Evolutionary conservation across 139 green algal species (phyloP), one percentile per base, ranked within the genome.

Genomic region (Tetradesmus obliquus): DNA sequence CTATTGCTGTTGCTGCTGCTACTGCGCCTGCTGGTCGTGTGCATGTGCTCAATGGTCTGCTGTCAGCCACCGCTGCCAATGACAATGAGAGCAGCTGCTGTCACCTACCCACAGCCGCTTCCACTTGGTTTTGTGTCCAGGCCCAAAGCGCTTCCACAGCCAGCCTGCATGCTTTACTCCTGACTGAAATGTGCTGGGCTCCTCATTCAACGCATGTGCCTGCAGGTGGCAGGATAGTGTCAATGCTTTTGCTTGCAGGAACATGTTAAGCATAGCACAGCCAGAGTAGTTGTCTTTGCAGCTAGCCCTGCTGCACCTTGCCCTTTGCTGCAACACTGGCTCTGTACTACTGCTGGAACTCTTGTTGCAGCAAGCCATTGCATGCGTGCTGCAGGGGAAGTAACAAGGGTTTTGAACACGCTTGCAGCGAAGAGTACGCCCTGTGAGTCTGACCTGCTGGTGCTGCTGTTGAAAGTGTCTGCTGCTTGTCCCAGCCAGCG

Each of bases 121-220:
- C 89, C 89, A 92, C 45, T 76, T 74, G 53, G 58, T 89, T n/a
- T 83, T 88, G 82, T 88, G 89, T 0, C 62, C 89, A 66, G 84
- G 82, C 22, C 89, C 89, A 85, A 92, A 92, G 10, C 89, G 54
- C 69, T 89, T 92, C 89, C 89, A 92, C 12, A 92, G 82, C 89
- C 89, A 92, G 20, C 89, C 89, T 24, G 89, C 88, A 86, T 91
- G 79, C 32, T 57, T 57, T 5, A 91, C 79, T 0, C 88, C 88
- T 24, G 76, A 58, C 79, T 76, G 32, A 9, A 91, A 91, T 2
- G 15, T 76, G 22, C 79, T 54, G 32, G n/a, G 3, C 2, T 54
- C 79, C 20, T 55, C 79, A 45, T 45, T 6, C 17, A 76, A 5
- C 5, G 66, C 15, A n/a, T 24, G 66, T 76, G 10, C 66, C 66